Percentiles rank a stretch among this genome's conserved stretches.
Evolutionary conservation across 768 basidiomycete genomes (phyloP).

Genomic region (Mycena crocata): DNA sequence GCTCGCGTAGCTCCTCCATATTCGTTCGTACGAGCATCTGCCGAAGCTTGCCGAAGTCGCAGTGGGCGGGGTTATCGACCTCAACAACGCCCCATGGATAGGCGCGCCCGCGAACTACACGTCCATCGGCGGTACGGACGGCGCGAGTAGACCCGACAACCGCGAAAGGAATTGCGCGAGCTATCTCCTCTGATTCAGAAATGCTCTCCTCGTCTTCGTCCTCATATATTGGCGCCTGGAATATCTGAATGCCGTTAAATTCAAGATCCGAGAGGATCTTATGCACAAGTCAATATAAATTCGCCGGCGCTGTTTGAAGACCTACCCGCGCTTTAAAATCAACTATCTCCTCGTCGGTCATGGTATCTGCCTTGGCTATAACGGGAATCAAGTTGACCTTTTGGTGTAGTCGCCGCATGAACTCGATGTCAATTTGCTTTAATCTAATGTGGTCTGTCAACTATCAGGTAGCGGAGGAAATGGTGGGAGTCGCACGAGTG

Average conservation of each 20-base stretch:
- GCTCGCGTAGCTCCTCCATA: constrained; percentile 98
- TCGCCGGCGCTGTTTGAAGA: not conserved
- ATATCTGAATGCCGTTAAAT: constrained; percentile 96
- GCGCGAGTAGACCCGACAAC: constrained; percentile 92
- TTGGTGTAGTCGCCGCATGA: constrained; percentile 96
- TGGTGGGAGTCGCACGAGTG: constrained; percentile 78
- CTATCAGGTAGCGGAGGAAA: constrained; percentile 5
- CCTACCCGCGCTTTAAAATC: constrained; percentile 93
- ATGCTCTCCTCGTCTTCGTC: constrained; percentile 99
- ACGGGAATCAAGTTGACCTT: constrained; percentile 98
- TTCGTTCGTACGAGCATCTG: constrained; percentile 99
- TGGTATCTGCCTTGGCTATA: constrained; percentile 97
- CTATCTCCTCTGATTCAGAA: constrained; percentile 96
- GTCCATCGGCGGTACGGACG: constrained; percentile 86
- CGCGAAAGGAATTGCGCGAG: constrained; percentile 97
- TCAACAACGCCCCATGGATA: constrained; percentile 99
- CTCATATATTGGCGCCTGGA: constrained; percentile 97
- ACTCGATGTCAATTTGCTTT: constrained; percentile 98
- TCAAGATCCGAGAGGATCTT: constrained; percentile 94
- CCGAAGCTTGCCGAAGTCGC: constrained; percentile 98
- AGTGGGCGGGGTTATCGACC: constrained; percentile 99
- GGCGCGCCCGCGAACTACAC: constrained; percentile 90
- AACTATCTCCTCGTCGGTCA: constrained; percentile 95
- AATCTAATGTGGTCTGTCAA: constrained; percentile 60
- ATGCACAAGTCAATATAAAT: constrained; percentile 8